Conservation (phyloP, 129 eudicot genomes). For the Chrysanthemum lavandulifolium region DNA sequence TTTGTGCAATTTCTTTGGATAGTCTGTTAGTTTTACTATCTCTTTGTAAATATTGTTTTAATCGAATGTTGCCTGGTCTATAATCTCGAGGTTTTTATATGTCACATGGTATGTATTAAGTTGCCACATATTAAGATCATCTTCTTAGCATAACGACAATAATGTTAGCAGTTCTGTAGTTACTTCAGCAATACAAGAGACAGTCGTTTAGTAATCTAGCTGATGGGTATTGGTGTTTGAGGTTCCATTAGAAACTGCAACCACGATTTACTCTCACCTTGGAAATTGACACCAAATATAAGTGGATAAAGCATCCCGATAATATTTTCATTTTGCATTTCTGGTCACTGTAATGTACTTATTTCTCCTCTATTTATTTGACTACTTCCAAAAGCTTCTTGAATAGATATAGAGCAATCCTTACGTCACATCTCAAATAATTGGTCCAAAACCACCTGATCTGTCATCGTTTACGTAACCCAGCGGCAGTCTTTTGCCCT, state of each 20-base stretch:
- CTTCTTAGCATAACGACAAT: slow-evolving; percentile 6
- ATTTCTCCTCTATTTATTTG: neutral
- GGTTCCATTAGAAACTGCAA: neutral
- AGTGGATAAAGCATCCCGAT: neutral
- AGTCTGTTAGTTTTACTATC: no score
- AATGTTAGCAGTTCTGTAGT: neutral
- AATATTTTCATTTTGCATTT: neutral
- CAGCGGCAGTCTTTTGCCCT: neutral
- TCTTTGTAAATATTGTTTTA: no score
- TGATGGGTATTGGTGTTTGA: no score
- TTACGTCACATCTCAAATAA: slow-evolving; percentile 9
- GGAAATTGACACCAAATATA: neutral
- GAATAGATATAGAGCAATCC: slow-evolving; percentile 15
- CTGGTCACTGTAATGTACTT: neutral
- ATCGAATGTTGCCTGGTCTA: no score
- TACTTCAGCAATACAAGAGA: neutral
- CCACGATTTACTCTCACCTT: neutral
- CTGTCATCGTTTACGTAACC: slow-evolving; percentile 16
- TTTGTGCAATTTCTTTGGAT: no score
- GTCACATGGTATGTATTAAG: neutral
- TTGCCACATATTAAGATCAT: neutral
- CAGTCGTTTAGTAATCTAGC: no score
- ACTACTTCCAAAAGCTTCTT: neutral
- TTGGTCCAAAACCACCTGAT: slow-evolving; percentile 16
- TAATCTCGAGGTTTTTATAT: no score